Evolutionary conservation across 305 asterid genomes (phyloP), one percentile per base, ranked within the genome.

Genomic region (Fraxinus dipetala): DNA sequence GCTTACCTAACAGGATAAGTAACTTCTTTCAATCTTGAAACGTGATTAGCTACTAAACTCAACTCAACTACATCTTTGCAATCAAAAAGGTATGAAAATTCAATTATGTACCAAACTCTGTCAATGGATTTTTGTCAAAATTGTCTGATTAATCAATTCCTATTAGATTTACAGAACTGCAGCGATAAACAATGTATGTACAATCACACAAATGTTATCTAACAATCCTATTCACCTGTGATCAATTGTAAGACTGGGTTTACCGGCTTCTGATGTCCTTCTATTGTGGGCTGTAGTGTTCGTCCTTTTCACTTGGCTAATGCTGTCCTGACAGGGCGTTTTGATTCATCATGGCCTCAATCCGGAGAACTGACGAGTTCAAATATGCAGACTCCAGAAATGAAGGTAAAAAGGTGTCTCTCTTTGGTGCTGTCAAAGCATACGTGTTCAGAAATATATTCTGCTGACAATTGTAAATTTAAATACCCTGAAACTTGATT

Each of bases 351-450:
- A 54, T 89, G 98, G 95, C 90, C 83, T 83, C 91, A 87, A 84
- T 84, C 93, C 85, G 97, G 92, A 84, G 91, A 85, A 81, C 87
- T 84, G 72, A 89, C 90, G 84, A 91, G 84, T 89, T 89, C 98
- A 76, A 98, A 91, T 84, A 90, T 87, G 5, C 91, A 84, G 83
- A 95, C 98, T 85, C 97, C 98, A 10, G 99, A 96, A 83, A 86
- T 89, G 91, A 95, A 96, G 98, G 99, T 93, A 93, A 81, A 87
- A n/a, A n/a, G n/a, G n/a, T n/a, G 87, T 75, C 65, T 70, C 78
- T 78, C 81, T 83, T 76, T 80, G 79, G 59, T 78, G 88, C 80
- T 72, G 81, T 69, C 70, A 76, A 34, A 65, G 54, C 85, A 40
- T 80, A 65, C 78, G 82, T 51, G 26, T 28, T 85, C 32, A 35